Evolutionary conservation across 2,329 filamentous ascomycete genomes (phyloP).

Genomic region (Penicillium sp.): DNA sequence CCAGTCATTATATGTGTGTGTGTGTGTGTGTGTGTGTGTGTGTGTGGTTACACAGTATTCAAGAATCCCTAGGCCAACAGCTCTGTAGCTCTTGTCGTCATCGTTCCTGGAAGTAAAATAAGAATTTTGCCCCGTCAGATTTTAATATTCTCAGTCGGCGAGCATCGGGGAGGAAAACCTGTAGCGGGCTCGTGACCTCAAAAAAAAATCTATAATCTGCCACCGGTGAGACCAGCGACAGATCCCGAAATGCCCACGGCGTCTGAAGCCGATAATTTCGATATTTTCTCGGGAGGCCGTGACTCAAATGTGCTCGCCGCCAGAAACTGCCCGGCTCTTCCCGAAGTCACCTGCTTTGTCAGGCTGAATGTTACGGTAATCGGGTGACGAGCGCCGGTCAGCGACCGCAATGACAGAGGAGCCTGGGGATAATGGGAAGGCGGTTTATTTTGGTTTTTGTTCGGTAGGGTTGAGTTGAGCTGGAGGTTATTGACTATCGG

Average conservation of each 20-base stretch:
- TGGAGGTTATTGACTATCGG: background rate
- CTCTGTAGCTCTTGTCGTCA: too few species aligned
- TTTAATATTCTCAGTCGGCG: background rate
- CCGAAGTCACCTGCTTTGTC: conserved; percentile 32
- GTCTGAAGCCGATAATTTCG: conserved; percentile 15
- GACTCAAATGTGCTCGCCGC: conserved; percentile 14
- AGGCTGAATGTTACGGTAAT: conserved; percentile 15
- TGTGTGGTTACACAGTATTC: too few species aligned
- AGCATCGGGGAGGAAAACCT: background rate
- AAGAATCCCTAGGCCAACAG: too few species aligned
- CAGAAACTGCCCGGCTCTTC: conserved; percentile 22
- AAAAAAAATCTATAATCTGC: background rate
- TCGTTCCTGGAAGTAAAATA: too few species aligned
- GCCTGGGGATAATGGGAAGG: conserved; percentile 36
- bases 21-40: too few species aligned
- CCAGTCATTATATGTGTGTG: too few species aligned
- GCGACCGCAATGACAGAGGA: background rate
- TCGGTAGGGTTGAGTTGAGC: conserved; percentile 4
- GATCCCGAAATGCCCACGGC: background rate
- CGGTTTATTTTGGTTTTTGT: conserved; percentile 30
- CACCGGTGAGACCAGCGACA: conserved; percentile 7
- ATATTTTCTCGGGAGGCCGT: conserved; percentile 21
- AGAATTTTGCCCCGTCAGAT: too few species aligned
- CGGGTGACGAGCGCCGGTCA: conserved; percentile 6
- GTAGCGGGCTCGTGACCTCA: background rate